Evolutionary conservation across 306 rosid species (phyloP).

Genomic region (Crataegus laevigata): DNA sequence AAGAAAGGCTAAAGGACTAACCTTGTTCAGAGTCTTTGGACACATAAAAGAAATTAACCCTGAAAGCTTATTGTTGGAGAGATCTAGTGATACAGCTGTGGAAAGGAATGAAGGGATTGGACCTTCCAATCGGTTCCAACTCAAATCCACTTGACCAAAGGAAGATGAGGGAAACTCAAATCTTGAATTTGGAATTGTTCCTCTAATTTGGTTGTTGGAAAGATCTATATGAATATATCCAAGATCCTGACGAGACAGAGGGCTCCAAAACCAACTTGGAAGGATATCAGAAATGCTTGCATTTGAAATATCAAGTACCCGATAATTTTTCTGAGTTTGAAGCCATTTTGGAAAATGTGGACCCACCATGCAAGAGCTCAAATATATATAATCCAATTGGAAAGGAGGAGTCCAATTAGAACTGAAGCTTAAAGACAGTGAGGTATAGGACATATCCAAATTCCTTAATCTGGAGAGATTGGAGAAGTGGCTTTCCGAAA

Average conservation of each 20-base stretch:
- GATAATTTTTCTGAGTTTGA: not conserved
- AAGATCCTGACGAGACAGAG: not conserved
- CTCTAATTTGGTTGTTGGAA: not conserved
- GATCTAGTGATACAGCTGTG: not conserved
- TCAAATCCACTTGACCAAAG: not conserved
- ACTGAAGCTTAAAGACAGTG: not conserved
- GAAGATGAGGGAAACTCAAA: not conserved
- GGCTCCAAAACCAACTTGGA: conserved; percentile 3
- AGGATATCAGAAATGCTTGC: not conserved
- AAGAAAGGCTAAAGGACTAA: not conserved
- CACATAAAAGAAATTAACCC: not conserved
- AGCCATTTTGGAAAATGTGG: conserved; percentile 13
- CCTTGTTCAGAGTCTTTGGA: not conserved
- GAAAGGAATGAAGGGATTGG: not conserved
- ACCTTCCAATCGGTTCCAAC: not conserved
- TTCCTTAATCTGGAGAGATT: not conserved
- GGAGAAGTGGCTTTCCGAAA: not conserved
- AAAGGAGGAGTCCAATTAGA: not conserved
- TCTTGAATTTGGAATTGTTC: not conserved
- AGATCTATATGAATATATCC: not conserved
- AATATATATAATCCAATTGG: fast-evolving
- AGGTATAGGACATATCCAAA: not conserved
- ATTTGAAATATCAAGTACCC: not conserved
- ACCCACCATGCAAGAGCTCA: conserved; percentile 1
- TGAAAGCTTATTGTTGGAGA: not conserved